These are phyloP conservation scores for Coemansia sp. DNA, from an alignment of 192 early-diverging fungal species.

Conservation along the genomic window DNA sequence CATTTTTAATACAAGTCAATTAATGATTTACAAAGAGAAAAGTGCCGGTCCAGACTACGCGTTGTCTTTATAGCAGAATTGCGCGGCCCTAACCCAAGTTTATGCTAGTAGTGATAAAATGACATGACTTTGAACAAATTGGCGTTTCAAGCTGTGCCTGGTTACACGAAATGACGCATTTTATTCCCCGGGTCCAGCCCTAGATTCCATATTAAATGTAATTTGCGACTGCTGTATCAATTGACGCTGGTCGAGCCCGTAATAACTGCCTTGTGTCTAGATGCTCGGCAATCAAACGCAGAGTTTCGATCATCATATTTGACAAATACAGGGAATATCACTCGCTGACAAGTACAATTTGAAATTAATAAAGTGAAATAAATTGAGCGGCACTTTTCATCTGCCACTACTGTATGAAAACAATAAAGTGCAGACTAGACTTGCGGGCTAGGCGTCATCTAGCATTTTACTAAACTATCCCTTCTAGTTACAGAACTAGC, in stretches of 20 bases:
- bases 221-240: background rate
- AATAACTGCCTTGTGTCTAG: background rate
- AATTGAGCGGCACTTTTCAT: background rate
- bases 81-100: background rate
- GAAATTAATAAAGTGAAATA: background rate
- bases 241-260: too few species aligned
- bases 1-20: background rate
- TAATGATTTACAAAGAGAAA: background rate
- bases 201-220: background rate
- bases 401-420: background rate
- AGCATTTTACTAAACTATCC: too few species aligned
- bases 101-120: background rate
- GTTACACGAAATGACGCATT: background rate
- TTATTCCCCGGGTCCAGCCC: background rate
- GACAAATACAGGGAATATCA: background rate
- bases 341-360: background rate
- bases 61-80: background rate
- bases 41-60: background rate
- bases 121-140: background rate
- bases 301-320: too few species aligned
- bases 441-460: too few species aligned
- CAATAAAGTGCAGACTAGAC: background rate
- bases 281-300: background rate
- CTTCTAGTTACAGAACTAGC: background rate
- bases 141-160: background rate